A percentile compares a stretch with the other conserved stretches of the same genome.
These are phyloP conservation scores for Zizania palustris DNA, from an alignment of 202 grass and related monocot genomes.

Conservation along the genomic window DNA sequence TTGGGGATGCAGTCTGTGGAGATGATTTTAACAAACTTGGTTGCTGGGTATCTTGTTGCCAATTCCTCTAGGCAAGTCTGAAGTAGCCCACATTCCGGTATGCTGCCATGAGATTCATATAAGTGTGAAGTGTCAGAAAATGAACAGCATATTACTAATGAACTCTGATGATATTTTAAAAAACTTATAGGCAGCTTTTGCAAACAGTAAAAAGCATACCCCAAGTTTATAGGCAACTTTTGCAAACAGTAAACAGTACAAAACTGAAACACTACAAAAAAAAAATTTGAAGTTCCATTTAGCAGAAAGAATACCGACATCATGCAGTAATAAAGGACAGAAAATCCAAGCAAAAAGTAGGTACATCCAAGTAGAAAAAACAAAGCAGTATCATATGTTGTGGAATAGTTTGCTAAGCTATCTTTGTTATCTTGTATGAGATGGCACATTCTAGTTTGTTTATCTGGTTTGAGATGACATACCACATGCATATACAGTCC, in stretches of 20 bases:
- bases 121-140: neutral
- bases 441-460: neutral
- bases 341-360: neutral
- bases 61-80: conserved; percentile 85
- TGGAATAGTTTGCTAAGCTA: neutral
- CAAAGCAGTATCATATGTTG: neutral
- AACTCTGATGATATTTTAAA: neutral
- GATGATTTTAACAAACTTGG: conserved; percentile 98
- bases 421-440: neutral
- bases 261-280: conserved; percentile 8
- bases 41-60: conserved; percentile 73
- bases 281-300: neutral
- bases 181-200: neutral
- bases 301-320: no score
- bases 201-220: conserved; percentile 10
- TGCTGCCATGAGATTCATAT: conserved; percentile 52
- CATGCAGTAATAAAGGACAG: no score
- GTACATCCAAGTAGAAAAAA: neutral
- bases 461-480: conserved; percentile 7
- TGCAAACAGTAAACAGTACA: conserved; percentile 20
- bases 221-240: neutral
- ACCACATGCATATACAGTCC: neutral
- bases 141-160: neutral
- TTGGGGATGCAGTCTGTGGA: conserved; percentile 95
- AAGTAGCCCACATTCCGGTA: conserved; percentile 87